These are phyloP conservation scores for Rhodotorula taiwanensis DNA, from an alignment of 768 basidiomycete genomes.

Conservation along the genomic window DNA sequence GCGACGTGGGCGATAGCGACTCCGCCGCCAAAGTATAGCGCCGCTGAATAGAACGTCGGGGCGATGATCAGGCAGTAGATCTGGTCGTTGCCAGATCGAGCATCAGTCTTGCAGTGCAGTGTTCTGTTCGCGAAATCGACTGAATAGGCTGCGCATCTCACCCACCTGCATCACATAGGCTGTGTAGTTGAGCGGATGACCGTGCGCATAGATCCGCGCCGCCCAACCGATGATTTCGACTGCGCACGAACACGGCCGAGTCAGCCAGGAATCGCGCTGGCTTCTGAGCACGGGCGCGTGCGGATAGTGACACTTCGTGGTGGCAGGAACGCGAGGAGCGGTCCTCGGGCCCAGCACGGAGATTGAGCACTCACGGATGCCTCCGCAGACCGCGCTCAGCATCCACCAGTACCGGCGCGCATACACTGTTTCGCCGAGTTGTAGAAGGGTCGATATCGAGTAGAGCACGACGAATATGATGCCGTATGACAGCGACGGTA, in stretches of 20 bases:
- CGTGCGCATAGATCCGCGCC: conserved; percentile 4
- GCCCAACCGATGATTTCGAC: conserved; percentile 8
- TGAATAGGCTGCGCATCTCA: no score
- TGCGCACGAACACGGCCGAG: background rate
- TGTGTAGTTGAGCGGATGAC: no score
- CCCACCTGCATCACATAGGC: conserved; percentile 6
- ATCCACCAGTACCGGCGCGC: conserved; percentile 20
- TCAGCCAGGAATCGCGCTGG: background rate
- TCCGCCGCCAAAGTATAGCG: conserved; percentile 21
- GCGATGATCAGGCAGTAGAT: conserved; percentile 27
- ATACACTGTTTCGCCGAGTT: conserved; percentile 4
- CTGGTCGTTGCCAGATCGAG: background rate
- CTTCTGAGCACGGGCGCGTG: no score
- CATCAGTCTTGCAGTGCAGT: background rate
- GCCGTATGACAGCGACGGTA: no score
- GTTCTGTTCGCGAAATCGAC: background rate
- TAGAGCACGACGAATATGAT: conserved; percentile 15
- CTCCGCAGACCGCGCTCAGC: conserved; percentile 6
- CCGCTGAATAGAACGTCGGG: conserved; percentile 29
- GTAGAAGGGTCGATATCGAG: background rate
- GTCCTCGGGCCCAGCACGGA: no score
- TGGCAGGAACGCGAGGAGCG: no score
- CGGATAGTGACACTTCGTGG: no score
- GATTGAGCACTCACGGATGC: conserved; percentile 4
- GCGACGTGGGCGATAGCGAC: conserved; percentile 17